A percentile compares a stretch with the other conserved stretches of the same genome.
Evolutionary conservation across 805 yeast genomes (phyloP).

Genomic region (Naumovozyma castellii): DNA sequence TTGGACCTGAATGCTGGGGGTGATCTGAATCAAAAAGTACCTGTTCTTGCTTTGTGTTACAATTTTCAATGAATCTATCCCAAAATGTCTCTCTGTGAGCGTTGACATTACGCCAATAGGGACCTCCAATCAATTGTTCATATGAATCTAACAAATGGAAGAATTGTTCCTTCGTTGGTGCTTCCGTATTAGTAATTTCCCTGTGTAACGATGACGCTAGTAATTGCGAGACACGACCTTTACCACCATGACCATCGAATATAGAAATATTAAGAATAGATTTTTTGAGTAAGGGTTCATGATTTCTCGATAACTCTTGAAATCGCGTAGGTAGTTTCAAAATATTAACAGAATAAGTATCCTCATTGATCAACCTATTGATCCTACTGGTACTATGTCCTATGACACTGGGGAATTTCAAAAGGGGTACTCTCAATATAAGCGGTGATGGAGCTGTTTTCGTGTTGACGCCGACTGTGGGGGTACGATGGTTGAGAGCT

Average conservation of each 20-base stretch:
- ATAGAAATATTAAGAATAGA: constrained; percentile 60
- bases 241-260: constrained; percentile 95
- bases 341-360: constrained; percentile 59
- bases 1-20: constrained; percentile 13
- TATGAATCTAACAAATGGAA: constrained; percentile 45
- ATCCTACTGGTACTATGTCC: constrained; percentile 77
- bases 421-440: constrained; percentile 17
- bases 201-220: constrained; percentile 44
- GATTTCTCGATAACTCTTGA: constrained; percentile 10
- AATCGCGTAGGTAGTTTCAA: constrained; percentile 36
- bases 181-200: constrained; percentile 39
- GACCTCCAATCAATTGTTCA: constrained; percentile 51
- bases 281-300: not conserved
- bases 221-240: constrained; percentile 51
- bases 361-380: constrained; percentile 74
- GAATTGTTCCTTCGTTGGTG: constrained; percentile 28
- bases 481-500: not conserved
- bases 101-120: constrained; percentile 79
- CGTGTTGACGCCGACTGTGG: not conserved
- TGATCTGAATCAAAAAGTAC: constrained; percentile 18
- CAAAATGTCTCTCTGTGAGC: constrained; percentile 34
- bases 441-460: not conserved
- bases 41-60: constrained; percentile 30
- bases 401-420: constrained; percentile 32
- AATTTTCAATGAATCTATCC: constrained; percentile 27